phyloP scores from a whole-genome alignment of 2,329 filamentous ascomycete genomes.

The Cytospora paraplurivora region DNA sequence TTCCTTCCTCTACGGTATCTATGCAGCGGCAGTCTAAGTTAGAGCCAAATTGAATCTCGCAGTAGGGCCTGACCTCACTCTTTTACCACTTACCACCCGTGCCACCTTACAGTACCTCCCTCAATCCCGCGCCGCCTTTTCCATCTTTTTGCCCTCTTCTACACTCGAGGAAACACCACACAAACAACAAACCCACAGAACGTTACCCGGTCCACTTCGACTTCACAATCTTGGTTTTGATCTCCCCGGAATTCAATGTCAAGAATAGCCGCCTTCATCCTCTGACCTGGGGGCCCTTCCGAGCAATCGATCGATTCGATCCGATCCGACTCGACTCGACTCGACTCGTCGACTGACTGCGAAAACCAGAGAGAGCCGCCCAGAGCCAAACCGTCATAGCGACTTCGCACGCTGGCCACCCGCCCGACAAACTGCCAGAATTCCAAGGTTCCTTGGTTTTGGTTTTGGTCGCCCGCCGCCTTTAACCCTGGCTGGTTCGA shows the following conservation, averaged over 20 bases:
- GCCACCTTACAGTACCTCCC: background rate
- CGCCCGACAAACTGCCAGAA: slow-evolving; percentile 1
- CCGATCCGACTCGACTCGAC: too few relatives aligned
- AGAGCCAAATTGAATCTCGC: background rate
- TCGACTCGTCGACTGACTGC: background rate
- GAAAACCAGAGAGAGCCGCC: background rate
- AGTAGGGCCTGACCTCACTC: background rate
- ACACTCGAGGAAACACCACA: background rate
- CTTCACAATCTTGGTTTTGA: background rate
- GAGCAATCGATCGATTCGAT: slow-evolving; percentile 1
- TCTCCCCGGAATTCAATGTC: background rate
- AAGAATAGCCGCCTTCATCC: background rate
- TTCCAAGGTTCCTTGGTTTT: background rate
- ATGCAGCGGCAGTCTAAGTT: background rate
- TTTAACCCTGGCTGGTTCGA: too few relatives aligned
- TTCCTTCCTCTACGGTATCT: background rate
- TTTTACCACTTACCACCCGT: background rate
- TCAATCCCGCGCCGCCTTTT: background rate
- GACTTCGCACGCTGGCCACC: slow-evolving; percentile 2
- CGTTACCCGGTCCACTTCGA: background rate
- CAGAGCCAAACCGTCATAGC: background rate
- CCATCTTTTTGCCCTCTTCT: background rate
- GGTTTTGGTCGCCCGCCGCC: background rate
- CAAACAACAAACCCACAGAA: background rate
- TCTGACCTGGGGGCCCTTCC: background rate